Evolutionary conservation across 495 filamentous ascomycete genomes (phyloP).

Genomic region (Xylaria flabelliformis): DNA sequence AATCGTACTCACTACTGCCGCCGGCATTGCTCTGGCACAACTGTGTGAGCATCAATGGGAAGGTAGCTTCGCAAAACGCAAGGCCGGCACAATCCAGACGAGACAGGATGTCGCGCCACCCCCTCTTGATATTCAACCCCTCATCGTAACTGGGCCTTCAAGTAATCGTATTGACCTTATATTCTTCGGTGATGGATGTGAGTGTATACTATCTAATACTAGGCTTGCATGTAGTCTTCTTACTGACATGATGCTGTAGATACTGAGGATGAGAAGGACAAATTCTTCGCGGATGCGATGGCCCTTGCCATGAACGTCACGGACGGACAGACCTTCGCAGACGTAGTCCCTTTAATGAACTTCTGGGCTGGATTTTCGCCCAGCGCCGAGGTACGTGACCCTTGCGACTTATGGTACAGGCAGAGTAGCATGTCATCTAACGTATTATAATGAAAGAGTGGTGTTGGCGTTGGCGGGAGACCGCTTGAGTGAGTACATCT

Average conservation of each 20-base stretch:
- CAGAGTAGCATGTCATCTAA: slow-evolving; percentile 19
- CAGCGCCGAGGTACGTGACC: slow-evolving; percentile 31
- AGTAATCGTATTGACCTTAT: slow-evolving; percentile 37
- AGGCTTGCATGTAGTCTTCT: not conserved
- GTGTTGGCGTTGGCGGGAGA: slow-evolving; percentile 32
- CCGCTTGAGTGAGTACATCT: slow-evolving; percentile 30
- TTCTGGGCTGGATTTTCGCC: slow-evolving; percentile 39
- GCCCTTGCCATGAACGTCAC: slow-evolving; percentile 35
- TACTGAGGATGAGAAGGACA: slow-evolving; percentile 37
- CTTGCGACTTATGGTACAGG: not conserved
- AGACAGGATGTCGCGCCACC: slow-evolving; percentile 32
- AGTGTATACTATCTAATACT: not conserved
- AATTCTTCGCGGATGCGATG: slow-evolving; percentile 39
- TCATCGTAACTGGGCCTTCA: slow-evolving; percentile 38
- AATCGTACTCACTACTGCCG: slow-evolving; percentile 18
- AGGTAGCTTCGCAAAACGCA: slow-evolving; percentile 31
- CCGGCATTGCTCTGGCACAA: slow-evolving; percentile 26
- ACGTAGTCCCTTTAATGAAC: slow-evolving; percentile 35
- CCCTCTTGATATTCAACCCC: slow-evolving; percentile 36
- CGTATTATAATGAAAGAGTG: slow-evolving; percentile 28
- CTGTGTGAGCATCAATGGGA: slow-evolving; percentile 40
- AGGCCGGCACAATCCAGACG: slow-evolving; percentile 26
- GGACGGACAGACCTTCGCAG: slow-evolving; percentile 35
- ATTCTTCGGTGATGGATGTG: slow-evolving; percentile 40
- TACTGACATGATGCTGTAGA: slow-evolving; percentile 28